Base-by-base conservation (phyloP, 768 basidiomycete species). In the Leccinum arenicola region DNA sequence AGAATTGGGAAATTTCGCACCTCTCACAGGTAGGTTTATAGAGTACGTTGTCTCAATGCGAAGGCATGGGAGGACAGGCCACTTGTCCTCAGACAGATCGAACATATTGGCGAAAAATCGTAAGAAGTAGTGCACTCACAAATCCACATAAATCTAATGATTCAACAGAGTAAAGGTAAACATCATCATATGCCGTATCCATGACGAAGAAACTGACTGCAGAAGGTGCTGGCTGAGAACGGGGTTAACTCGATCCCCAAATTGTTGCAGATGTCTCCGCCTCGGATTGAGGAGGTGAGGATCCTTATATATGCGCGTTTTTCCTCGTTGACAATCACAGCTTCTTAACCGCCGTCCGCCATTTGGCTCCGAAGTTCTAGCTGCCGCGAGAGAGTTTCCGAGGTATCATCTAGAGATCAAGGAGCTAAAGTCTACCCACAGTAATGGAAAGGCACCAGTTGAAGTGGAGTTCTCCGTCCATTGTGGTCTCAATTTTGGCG, bases 31-130 rank as follows among this genome's bases (percentile, higher is more conserved):
- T 50, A 40, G 17, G 14, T 31, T n/a, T 25, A 49, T 50, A 93
- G 93, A 29, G 72, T 88, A 25, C 87, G 95, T 11, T 89, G 87
- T 64, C 68, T 98, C 38, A 82, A 78, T 54, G 92, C 91, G 4
- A 93, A 88, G 65, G 88, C 93, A 47, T 98, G 96, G 96, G 95
- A 98, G 66, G 89, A 94, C 66, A 78, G 91, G 19, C 86, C 93
- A 5, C 76, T 87, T 14, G 88, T 96, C 7, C 81, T 98, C 55
- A 82, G 89, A 14, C 96, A 98, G 70, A 81, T 98, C 52, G 86
- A 91, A 35, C 84, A 87, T n/a, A 87, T 98, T 45, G 96, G 95
- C 33, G 92, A 94, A 68, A 93, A 93, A 82, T 92, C 91, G 91
- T 93, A 57, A 70, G 88, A 73, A 14, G 15, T 45, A 14, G 15